A percentile compares a stretch with the other conserved stretches of the same genome.
phyloP scores from a whole-genome alignment of 2,329 filamentous ascomycete species.

The Dothistroma pini region DNA sequence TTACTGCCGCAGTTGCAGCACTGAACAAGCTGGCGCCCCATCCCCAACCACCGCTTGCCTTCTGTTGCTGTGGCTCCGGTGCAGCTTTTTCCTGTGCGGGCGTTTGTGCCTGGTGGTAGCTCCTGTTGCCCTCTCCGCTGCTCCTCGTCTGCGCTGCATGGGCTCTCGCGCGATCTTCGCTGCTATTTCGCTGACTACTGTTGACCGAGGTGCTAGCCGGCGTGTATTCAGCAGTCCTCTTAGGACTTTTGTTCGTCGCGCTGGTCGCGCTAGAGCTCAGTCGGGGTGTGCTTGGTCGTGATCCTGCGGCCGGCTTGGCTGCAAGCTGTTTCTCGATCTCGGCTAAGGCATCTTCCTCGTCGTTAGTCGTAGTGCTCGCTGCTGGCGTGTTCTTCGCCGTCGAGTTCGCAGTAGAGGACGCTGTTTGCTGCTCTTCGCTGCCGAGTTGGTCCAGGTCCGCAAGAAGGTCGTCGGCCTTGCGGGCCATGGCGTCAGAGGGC shows the following conservation, averaged over 20 bases:
- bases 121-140: slow-evolving; percentile 72
- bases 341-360: slow-evolving; percentile 70
- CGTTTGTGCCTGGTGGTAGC: slow-evolving; percentile 68
- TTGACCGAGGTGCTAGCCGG: slow-evolving; percentile 44
- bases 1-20: slow-evolving; percentile 77
- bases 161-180: slow-evolving; percentile 57
- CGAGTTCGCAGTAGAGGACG: slow-evolving; percentile 43
- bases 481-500: slow-evolving; percentile 40
- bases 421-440: slow-evolving; percentile 19
- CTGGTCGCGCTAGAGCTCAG: slow-evolving; percentile 47
- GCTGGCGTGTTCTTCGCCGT: slow-evolving; percentile 36
- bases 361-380: slow-evolving; percentile 5
- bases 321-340: slow-evolving; percentile 79
- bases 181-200: slow-evolving; percentile 52
- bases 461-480: slow-evolving; percentile 35
- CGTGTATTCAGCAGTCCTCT: slow-evolving; percentile 43
- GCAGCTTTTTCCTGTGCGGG: slow-evolving; percentile 54
- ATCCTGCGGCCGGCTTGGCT: slow-evolving; percentile 62
- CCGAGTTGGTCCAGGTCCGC: slow-evolving; percentile 27
- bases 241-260: slow-evolving; percentile 35
- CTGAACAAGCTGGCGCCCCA: slow-evolving; percentile 89
- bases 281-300: slow-evolving; percentile 80
- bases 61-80: slow-evolving; percentile 47
- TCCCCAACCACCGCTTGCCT: slow-evolving; percentile 57
- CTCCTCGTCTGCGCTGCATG: slow-evolving; percentile 52